A percentile compares a stretch with the other conserved stretches of the same genome.
phyloP scores from a whole-genome alignment of 2,329 filamentous ascomycete species.

The Nakataea oryzae region DNA sequence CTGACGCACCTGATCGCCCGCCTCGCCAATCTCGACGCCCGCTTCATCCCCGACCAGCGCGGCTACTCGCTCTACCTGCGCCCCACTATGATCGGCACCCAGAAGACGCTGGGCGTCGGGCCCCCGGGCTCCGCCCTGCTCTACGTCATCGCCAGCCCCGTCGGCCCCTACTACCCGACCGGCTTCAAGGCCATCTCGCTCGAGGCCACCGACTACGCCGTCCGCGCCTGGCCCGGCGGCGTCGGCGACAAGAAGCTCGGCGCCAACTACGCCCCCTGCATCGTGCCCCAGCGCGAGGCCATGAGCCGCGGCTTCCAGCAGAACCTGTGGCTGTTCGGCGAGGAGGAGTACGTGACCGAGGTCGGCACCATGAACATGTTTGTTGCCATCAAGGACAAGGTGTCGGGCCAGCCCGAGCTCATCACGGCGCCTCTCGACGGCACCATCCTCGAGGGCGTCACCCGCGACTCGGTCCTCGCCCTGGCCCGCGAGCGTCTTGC shows the following conservation, averaged over 20 bases:
- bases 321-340: slow-evolving; percentile 94
- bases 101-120: slow-evolving; percentile 84
- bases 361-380: slow-evolving; percentile 99
- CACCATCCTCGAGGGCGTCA: slow-evolving; percentile 92
- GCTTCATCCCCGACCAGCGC: slow-evolving; percentile 77
- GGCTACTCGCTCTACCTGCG: slow-evolving; percentile 95
- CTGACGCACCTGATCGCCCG: slow-evolving; percentile 74
- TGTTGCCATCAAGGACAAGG: slow-evolving; percentile 71
- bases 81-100: slow-evolving; percentile 94
- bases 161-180: slow-evolving; percentile 95
- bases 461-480: slow-evolving; percentile 78
- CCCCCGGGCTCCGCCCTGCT: slow-evolving; percentile 87
- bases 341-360: slow-evolving; percentile 92
- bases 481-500: slow-evolving; percentile 75
- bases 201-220: slow-evolving; percentile 92
- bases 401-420: slow-evolving; percentile 84
- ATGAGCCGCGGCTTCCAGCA: slow-evolving; percentile 91
- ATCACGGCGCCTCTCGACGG: slow-evolving; percentile 93
- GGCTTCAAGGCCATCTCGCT: slow-evolving; percentile 96
- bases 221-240: slow-evolving; percentile 94
- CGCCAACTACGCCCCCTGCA: slow-evolving; percentile 98
- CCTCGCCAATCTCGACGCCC: slow-evolving; percentile 70
- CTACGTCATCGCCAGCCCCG: slow-evolving; percentile 90
- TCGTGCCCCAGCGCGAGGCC: slow-evolving; percentile 89
- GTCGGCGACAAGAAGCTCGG: slow-evolving; percentile 98